These are phyloP conservation scores for Catunica adiposa DNA, from an alignment of 2,329 filamentous ascomycete species.

Conservation along the genomic window DNA sequence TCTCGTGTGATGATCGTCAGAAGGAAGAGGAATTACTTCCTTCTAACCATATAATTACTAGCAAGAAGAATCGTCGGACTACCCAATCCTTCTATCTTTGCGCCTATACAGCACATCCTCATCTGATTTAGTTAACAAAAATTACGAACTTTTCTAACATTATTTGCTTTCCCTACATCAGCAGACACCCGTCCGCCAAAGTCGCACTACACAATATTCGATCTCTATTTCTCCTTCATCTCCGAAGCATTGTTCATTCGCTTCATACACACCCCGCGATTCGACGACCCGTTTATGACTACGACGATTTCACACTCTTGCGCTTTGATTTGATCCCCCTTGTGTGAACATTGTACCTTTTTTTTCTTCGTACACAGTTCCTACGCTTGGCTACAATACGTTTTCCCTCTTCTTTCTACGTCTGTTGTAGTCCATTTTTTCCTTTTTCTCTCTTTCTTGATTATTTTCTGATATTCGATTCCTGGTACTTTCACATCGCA, in stretches of 20 bases:
- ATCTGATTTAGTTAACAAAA: background rate
- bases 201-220: background rate
- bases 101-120: background rate
- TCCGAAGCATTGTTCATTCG: background rate
- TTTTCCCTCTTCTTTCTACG: background rate
- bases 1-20: background rate
- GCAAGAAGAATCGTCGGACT: background rate
- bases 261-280: background rate
- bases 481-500: background rate
- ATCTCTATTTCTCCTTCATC: background rate
- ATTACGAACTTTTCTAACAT: conserved; percentile 1
- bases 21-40: background rate
- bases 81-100: background rate
- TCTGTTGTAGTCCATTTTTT: background rate
- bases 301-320: background rate
- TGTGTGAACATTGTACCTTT: background rate
- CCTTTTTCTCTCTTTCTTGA: background rate
- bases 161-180: background rate
- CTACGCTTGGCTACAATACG: background rate
- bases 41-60: background rate
- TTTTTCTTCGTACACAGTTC: background rate
- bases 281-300: background rate
- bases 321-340: background rate
- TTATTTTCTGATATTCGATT: background rate
- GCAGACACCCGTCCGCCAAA: conserved; percentile 2